A percentile compares a stretch with the other conserved stretches of the same genome.
phyloP scores from a whole-genome alignment of 371 early-diverging fungal species.

The Haplosporangium sp. region DNA sequence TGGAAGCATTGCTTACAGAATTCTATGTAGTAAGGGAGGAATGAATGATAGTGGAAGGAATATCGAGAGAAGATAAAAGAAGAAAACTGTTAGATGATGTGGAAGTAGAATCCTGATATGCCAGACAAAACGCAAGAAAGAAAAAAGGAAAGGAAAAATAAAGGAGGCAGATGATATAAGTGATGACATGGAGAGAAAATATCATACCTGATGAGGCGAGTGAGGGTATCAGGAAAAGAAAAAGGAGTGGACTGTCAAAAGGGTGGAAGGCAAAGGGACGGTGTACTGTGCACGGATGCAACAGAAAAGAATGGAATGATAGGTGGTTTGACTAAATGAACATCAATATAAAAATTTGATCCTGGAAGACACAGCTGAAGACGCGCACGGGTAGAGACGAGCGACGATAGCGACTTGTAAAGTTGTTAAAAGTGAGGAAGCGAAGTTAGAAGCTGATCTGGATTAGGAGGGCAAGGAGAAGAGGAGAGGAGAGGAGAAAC shows the following conservation, averaged over 20 bases:
- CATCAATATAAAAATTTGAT: no score
- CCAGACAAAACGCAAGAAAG: conserved; percentile 27
- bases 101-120: conserved; percentile 42
- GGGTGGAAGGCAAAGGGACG: no score
- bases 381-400: no score
- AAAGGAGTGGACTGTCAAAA: background rate
- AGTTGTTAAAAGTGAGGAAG: background rate
- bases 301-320: no score
- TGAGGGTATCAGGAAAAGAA: conserved; percentile 8
- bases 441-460: no score
- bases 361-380: no score
- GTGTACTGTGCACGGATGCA: no score
- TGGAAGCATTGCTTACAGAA: conserved; percentile 13
- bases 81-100: conserved; percentile 7
- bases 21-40: conserved; percentile 2
- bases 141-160: conserved; percentile 23
- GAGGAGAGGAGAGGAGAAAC: background rate
- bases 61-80: conserved; percentile 7
- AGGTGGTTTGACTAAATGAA: no score
- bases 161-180: conserved; percentile 2
- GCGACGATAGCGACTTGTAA: background rate
- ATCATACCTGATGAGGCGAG: conserved; percentile 18
- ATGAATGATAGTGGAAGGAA: conserved; percentile 3
- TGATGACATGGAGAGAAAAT: background rate
- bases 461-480: background rate